These are phyloP conservation scores for Suillus weaverae DNA, from an alignment of 768 basidiomycete genomes.

Conservation along the genomic window DNA sequence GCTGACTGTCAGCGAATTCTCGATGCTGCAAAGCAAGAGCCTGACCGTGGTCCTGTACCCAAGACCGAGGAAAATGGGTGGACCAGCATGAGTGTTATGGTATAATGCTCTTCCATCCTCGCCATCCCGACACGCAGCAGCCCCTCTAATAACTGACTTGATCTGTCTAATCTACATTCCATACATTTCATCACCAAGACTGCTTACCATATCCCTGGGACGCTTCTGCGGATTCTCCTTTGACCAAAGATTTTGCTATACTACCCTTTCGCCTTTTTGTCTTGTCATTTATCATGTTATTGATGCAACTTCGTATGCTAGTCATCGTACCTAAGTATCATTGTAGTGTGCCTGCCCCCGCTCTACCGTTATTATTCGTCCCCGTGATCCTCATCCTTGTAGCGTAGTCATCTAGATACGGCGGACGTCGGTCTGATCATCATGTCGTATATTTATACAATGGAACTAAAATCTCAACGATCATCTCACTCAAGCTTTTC, in stretches of 20 bases:
- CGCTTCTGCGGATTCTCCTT: conserved; percentile 28
- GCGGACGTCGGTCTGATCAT: conserved; percentile 18
- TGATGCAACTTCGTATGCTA: conserved; percentile 11
- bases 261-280: conserved; percentile 8
- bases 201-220: conserved; percentile 30
- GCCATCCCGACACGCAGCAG: conserved; percentile 15
- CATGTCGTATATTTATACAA: conserved; percentile 29
- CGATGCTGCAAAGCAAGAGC: conserved; percentile 32
- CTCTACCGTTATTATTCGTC: conserved; percentile 7
- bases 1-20: conserved; percentile 62
- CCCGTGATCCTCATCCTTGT: conserved; percentile 24
- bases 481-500: not conserved
- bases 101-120: conserved; percentile 21
- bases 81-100: conserved; percentile 33
- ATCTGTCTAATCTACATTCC: conserved; percentile 19
- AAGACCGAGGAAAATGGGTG: conserved; percentile 36
- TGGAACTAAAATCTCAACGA: conserved; percentile 18
- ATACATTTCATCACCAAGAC: conserved; percentile 16
- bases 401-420: conserved; percentile 34
- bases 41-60: conserved; percentile 21
- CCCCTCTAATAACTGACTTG: conserved; percentile 27
- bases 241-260: conserved; percentile 6
- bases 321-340: conserved; percentile 12
- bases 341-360: conserved; percentile 3
- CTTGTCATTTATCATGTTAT: conserved; percentile 12